These are phyloP conservation scores for Fusarium goolgardi DNA, from an alignment of 2,329 filamentous ascomycete species.

Conservation along the genomic window DNA sequence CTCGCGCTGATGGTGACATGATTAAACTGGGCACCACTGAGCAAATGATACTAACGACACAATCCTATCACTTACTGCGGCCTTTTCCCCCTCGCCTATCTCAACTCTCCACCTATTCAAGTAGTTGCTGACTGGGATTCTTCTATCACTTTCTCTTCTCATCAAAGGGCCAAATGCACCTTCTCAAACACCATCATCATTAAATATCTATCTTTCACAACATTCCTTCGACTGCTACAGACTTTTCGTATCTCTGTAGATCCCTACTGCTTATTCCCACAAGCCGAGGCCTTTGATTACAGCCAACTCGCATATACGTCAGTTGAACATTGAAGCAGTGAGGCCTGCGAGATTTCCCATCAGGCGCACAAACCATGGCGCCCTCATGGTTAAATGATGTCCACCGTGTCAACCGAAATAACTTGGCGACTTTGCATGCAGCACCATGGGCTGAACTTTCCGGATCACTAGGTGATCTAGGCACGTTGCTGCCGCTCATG, in stretches of 20 bases:
- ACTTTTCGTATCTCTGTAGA: neutral
- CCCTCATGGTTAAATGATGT: slow-evolving; percentile 47
- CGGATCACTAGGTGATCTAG: slow-evolving; percentile 86
- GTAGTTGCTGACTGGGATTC: neutral
- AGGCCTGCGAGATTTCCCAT: neutral
- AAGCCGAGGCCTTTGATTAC: neutral
- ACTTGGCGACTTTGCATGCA: slow-evolving; percentile 60
- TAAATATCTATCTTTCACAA: neutral
- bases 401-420: slow-evolving; percentile 57
- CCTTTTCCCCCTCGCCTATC: slow-evolving; percentile 13
- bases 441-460: slow-evolving; percentile 78
- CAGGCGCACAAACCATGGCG: slow-evolving; percentile 30
- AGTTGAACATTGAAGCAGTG: neutral
- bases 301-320: neutral
- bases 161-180: neutral
- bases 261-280: neutral
- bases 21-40: neutral
- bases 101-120: neutral
- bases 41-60: neutral
- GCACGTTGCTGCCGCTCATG: slow-evolving; percentile 89
- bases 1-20: neutral
- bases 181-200: slow-evolving; percentile 9
- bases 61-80: slow-evolving; percentile 20
- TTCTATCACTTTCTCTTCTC: neutral
- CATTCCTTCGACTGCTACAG: neutral